These are phyloP conservation scores for Lipomyces spencermartinsiae DNA, from an alignment of 805 yeast genomes.

Conservation along the genomic window DNA sequence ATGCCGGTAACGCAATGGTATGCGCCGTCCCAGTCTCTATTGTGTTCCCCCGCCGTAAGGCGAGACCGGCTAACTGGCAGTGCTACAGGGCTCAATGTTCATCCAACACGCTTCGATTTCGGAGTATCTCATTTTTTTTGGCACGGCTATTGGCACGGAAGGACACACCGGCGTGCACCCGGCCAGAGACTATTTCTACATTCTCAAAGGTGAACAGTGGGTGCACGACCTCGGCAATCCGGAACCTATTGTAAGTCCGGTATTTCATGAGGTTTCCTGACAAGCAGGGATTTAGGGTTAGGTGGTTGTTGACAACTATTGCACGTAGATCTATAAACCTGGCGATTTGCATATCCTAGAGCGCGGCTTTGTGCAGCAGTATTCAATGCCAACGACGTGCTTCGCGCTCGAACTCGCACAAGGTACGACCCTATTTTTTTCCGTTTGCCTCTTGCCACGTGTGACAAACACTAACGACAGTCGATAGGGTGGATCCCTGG, in stretches of 20 bases:
- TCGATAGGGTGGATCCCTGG: slow-evolving; percentile 86
- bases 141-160: slow-evolving; percentile 91
- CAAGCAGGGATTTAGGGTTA: background rate
- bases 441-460: background rate
- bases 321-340: slow-evolving; percentile 67
- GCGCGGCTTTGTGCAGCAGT: slow-evolving; percentile 81
- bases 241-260: slow-evolving; percentile 51
- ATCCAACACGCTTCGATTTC: slow-evolving; percentile 92
- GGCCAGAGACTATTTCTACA: slow-evolving; percentile 97
- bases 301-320: background rate
- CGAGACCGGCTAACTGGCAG: background rate
- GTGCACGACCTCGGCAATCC: slow-evolving; percentile 74
- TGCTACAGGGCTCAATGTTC: slow-evolving; percentile 67
- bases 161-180: slow-evolving; percentile 96
- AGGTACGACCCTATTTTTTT: slow-evolving; percentile 47
- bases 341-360: slow-evolving; percentile 84
- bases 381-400: slow-evolving; percentile 78
- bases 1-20: slow-evolving; percentile 97
- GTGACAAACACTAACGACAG: background rate
- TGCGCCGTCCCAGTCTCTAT: background rate
- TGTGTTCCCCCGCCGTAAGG: no score
- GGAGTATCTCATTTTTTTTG: slow-evolving; percentile 92
- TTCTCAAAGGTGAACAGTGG: slow-evolving; percentile 75
- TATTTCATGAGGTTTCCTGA: background rate
- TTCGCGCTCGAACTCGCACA: slow-evolving; percentile 96